Evolutionary conservation across 2,329 filamentous ascomycete species (phyloP).

Genomic region (Rhinocladiella mackenziei): DNA sequence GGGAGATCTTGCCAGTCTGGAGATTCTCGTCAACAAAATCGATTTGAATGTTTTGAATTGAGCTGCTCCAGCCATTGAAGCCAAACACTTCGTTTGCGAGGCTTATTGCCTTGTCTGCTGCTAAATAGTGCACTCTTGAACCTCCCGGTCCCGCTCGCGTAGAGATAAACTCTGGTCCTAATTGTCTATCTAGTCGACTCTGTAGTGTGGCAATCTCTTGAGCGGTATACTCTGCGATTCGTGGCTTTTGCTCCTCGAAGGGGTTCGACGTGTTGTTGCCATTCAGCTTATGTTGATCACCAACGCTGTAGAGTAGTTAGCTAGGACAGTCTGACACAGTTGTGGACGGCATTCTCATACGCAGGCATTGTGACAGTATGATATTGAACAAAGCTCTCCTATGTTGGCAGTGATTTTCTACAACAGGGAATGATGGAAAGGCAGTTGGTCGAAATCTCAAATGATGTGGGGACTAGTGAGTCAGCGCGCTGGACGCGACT

Average conservation of each 20-base stretch:
- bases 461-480: too few species aligned
- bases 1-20: slow-evolving; percentile 70
- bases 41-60: slow-evolving; percentile 90
- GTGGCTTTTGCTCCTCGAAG: slow-evolving; percentile 67
- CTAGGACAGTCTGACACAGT: not conserved
- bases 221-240: slow-evolving; percentile 79
- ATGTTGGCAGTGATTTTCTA: too few species aligned
- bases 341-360: not conserved
- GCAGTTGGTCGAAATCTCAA: too few species aligned
- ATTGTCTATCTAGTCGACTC: slow-evolving; percentile 80
- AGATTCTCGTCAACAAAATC: slow-evolving; percentile 88
- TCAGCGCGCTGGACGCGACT: too few species aligned
- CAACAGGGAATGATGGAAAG: too few species aligned
- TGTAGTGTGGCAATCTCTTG: slow-evolving; percentile 84
- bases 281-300: slow-evolving; percentile 30
- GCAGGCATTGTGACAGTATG: slow-evolving; percentile 9
- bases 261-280: slow-evolving; percentile 58
- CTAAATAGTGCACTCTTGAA: slow-evolving; percentile 84
- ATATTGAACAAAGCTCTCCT: too few species aligned
- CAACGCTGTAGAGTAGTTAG: slow-evolving; percentile 20
- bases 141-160: slow-evolving; percentile 77
- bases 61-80: slow-evolving; percentile 96
- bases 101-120: slow-evolving; percentile 94
- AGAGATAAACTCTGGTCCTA: slow-evolving; percentile 94
- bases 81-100: slow-evolving; percentile 94